Conservation (phyloP, 176 grass and related monocot species). For the Carex myosuroides region DNA sequence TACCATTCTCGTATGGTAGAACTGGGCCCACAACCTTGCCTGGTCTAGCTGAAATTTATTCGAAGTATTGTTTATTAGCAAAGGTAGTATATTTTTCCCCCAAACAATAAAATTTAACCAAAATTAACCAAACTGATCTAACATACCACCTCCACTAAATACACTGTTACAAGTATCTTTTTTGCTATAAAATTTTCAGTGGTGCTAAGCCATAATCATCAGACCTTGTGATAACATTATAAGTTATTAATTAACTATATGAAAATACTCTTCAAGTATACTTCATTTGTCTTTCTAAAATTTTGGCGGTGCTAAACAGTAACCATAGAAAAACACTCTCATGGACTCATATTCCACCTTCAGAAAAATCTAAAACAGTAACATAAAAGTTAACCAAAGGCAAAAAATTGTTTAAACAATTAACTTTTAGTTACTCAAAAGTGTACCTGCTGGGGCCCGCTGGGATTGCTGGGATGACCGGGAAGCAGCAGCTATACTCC, state of each 20-base stretch:
- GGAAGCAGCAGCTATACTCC: constrained; percentile 27
- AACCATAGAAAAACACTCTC: no score
- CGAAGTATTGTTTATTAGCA: background rate
- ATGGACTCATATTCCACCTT: no score
- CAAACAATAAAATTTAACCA: background rate
- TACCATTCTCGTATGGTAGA: constrained; percentile 59
- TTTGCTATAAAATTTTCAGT: background rate
- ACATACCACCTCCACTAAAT: background rate
- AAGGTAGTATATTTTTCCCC: background rate
- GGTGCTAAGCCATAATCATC: background rate
- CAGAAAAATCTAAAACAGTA: no score
- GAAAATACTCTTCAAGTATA: background rate
- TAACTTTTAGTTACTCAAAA: background rate
- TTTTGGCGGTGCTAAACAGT: background rate
- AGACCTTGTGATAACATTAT: background rate
- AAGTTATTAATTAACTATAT: background rate
- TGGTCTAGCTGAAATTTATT: constrained; percentile 52
- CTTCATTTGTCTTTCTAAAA: background rate
- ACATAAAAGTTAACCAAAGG: background rate
- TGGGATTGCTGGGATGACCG: constrained; percentile 54
- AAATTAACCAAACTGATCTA: background rate
- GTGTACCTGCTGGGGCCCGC: constrained; percentile 59
- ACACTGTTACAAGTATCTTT: background rate
- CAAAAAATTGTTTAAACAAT: background rate
- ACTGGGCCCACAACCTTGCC: constrained; percentile 73